phyloP scores from a whole-genome alignment of 164 flowering plant species.

The Chimonanthus praecox region DNA sequence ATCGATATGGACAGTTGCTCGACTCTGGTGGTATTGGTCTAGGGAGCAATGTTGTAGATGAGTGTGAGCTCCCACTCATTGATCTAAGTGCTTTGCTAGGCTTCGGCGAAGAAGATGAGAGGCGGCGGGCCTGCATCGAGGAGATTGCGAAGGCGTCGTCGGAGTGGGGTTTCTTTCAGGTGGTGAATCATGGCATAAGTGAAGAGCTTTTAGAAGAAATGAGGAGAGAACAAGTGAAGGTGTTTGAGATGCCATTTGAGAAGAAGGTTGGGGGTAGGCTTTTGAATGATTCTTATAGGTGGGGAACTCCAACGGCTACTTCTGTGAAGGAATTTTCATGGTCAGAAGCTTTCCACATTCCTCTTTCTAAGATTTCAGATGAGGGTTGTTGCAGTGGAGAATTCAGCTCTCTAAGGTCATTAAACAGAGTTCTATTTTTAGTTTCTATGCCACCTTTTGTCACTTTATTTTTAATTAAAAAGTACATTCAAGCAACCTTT shows the following conservation, averaged over 20 bases:
- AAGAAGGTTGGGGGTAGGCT: slow-evolving; percentile 40
- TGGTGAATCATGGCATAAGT: slow-evolving; percentile 74
- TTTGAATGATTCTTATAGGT: slow-evolving; percentile 55
- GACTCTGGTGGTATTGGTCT: slow-evolving; percentile 1
- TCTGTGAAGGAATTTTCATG: slow-evolving; percentile 52
- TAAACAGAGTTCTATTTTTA: not conserved
- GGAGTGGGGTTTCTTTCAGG: slow-evolving; percentile 86
- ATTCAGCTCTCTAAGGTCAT: slow-evolving; percentile 38
- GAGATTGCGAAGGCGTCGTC: slow-evolving; percentile 49
- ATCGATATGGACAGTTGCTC: slow-evolving; percentile 28
- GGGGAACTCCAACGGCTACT: slow-evolving; percentile 72
- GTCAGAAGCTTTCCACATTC: slow-evolving; percentile 80
- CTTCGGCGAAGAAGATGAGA: slow-evolving; percentile 17
- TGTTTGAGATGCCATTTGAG: slow-evolving; percentile 54
- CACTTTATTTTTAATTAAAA: too few species aligned
- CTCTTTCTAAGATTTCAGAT: slow-evolving; percentile 49
- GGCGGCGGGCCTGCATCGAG: slow-evolving; percentile 26
- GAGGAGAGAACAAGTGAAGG: slow-evolving; percentile 60
- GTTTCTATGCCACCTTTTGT: not conserved
- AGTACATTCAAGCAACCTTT: not conserved
- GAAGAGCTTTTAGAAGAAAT: slow-evolving; percentile 40
- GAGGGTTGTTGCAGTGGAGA: slow-evolving; percentile 38
- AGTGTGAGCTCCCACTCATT: slow-evolving; percentile 61
- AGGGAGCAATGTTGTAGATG: slow-evolving; percentile 13
- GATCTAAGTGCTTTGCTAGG: slow-evolving; percentile 39